Percentiles rank a stretch among this genome's conserved stretches.
These are phyloP conservation scores for Pseudonitzschia pungens DNA, from an alignment of 108 stramenopile species.

Conservation along the genomic window DNA sequence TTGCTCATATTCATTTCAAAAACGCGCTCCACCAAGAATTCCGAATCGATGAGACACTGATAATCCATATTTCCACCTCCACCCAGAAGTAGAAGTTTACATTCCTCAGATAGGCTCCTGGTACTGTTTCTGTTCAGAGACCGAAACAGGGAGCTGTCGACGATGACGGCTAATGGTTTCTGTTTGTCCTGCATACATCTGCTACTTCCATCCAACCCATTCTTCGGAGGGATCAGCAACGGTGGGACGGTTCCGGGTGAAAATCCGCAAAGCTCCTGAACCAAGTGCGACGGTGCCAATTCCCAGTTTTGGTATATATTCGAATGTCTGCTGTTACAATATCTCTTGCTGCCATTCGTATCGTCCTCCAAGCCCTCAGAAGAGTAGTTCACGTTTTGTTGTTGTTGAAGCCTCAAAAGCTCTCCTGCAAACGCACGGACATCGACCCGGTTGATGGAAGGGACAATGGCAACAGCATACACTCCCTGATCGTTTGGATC, in stretches of 20 bases:
- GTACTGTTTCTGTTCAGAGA: background rate
- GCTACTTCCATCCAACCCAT: background rate
- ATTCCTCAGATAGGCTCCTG: background rate
- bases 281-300: background rate
- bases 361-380: background rate
- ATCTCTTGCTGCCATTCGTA: background rate
- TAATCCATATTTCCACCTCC: conserved; percentile 5
- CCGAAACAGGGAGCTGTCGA: conserved; percentile 2
- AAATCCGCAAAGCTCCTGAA: conserved; percentile 9
- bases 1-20: background rate
- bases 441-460: background rate
- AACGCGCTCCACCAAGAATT: background rate
- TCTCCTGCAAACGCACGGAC: background rate
- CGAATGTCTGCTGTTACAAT: background rate
- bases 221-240: background rate
- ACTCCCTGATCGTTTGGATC: background rate
- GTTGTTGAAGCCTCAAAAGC: background rate
- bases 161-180: background rate
- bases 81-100: conserved; percentile 2
- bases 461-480: conserved; percentile 11
- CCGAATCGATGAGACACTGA: conserved; percentile 4
- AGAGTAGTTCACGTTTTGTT: background rate
- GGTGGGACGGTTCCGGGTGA: conserved; percentile 1
- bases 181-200: background rate
- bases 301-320: conserved; percentile 2